These are phyloP conservation scores for Tephrocybe sp. DNA, from an alignment of 768 basidiomycete genomes.

Conservation along the genomic window DNA sequence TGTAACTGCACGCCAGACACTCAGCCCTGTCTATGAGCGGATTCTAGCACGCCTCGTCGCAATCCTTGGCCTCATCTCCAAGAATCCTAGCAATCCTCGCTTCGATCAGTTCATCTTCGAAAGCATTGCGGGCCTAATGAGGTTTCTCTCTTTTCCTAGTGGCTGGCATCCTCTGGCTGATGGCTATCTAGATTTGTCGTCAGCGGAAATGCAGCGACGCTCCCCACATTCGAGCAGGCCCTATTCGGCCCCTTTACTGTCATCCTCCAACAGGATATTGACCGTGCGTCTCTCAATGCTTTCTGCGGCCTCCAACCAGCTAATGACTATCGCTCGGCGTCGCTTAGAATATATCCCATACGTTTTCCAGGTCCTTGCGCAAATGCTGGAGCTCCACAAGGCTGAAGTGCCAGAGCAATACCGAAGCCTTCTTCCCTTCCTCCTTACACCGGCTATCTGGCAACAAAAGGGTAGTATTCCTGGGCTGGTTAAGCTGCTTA, in stretches of 20 bases:
- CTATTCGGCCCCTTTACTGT: constrained; percentile 86
- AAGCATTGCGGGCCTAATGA: constrained; percentile 89
- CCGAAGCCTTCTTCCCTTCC: constrained; percentile 72
- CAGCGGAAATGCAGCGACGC: constrained; percentile 61
- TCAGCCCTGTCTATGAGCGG: constrained; percentile 66
- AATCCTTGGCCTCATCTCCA: constrained; percentile 86
- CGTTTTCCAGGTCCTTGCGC: constrained; percentile 94
- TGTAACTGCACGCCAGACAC: constrained; percentile 78
- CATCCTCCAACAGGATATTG: constrained; percentile 90
- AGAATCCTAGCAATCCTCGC: constrained; percentile 96
- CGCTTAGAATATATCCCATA: constrained; percentile 91
- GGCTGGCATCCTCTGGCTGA: not conserved
- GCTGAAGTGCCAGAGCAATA: constrained; percentile 72
- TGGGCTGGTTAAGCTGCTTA: constrained; percentile 84
- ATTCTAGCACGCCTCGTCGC: constrained; percentile 76
- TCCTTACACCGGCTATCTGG: constrained; percentile 88
- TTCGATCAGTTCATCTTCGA: constrained; percentile 99
- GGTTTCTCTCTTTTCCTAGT: constrained; percentile 41
- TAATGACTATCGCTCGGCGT: too few species aligned
- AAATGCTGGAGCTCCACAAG: constrained; percentile 86
- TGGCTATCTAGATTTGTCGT: constrained; percentile 68
- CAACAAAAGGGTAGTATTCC: constrained; percentile 94
- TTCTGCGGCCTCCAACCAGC: too few species aligned
- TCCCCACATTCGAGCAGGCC: constrained; percentile 74
- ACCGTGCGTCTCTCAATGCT: constrained; percentile 66